These are phyloP conservation scores for Paramecium octaurelia DNA, from an alignment of 73 alveolate species.

Conservation along the genomic window DNA sequence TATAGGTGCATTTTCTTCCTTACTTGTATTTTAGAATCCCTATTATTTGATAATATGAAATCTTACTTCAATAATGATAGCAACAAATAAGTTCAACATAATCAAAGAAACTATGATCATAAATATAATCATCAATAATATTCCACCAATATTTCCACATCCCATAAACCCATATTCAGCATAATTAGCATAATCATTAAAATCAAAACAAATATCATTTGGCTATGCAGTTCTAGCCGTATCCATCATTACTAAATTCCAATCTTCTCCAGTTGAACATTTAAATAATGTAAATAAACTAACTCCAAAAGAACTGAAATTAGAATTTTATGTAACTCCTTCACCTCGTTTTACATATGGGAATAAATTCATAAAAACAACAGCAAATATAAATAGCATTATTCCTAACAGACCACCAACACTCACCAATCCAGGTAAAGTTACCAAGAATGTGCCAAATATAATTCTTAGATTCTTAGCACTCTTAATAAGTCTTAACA, in stretches of 20 bases:
- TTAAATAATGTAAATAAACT: conserved; percentile 61
- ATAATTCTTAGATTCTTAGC: conserved; percentile 62
- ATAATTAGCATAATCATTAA: conserved; percentile 58
- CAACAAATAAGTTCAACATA: conserved; percentile 43
- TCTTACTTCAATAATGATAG: conserved; percentile 35
- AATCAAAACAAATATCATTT: conserved; percentile 48
- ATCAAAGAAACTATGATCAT: background rate
- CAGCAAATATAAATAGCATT: conserved; percentile 62
- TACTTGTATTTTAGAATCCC: conserved; percentile 29
- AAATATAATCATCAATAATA: background rate
- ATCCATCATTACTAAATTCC: conserved; percentile 58
- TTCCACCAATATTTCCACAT: conserved; percentile 37
- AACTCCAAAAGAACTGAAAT: conserved; percentile 54
- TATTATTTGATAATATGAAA: background rate
- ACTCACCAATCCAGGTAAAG: conserved; percentile 73
- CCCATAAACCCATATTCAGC: conserved; percentile 53
- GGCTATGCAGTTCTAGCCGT: background rate
- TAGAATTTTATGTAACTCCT: conserved; percentile 28
- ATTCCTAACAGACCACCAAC: conserved; percentile 69
- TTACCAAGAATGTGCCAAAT: conserved; percentile 59
- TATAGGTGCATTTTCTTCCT: conserved; percentile 39
- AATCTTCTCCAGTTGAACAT: conserved; percentile 69
- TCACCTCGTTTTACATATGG: conserved; percentile 60
- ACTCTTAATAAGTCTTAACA: conserved; percentile 60
- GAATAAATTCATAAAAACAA: conserved; percentile 63